Percentiles rank a stretch among this genome's conserved stretches.
phyloP scores from a whole-genome alignment of 306 rosid genomes.

The Acacia crassicarpa region DNA sequence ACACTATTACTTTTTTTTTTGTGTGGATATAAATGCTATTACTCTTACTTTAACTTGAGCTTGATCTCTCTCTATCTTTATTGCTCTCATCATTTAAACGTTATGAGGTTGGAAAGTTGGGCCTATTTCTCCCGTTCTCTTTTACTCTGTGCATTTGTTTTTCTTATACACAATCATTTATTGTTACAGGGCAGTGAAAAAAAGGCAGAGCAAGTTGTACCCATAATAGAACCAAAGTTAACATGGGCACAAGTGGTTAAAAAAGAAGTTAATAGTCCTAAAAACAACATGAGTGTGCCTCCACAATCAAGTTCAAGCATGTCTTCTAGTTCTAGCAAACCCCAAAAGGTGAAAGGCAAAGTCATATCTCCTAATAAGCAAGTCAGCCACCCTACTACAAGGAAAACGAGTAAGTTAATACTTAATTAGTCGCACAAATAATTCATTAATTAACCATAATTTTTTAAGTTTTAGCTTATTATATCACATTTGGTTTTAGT shows the following conservation, averaged over 20 bases:
- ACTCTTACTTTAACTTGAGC: background rate
- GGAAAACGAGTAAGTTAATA: background rate
- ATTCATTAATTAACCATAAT: no score
- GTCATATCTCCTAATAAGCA: background rate
- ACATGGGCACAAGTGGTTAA: conserved; percentile 20
- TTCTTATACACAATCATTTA: background rate
- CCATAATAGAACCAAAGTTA: background rate
- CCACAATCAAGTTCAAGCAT: background rate
- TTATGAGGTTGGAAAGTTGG: no score
- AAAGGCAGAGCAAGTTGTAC: background rate
- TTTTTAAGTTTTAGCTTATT: no score
- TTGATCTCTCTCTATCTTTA: no score
- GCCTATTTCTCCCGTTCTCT: background rate
- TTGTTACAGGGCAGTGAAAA: background rate
- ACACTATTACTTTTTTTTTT: no score
- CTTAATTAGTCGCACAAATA: background rate
- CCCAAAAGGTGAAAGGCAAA: background rate
- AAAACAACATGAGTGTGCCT: background rate
- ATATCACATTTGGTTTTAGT: background rate
- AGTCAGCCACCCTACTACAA: background rate
- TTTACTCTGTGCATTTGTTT: background rate
- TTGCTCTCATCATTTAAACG: background rate
- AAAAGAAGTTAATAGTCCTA: background rate
- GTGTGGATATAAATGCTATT: no score
- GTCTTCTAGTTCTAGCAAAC: background rate